Evolutionary conservation across 2,329 filamentous ascomycete genomes (phyloP).

Genomic region (Neonectria neomacrospora): DNA sequence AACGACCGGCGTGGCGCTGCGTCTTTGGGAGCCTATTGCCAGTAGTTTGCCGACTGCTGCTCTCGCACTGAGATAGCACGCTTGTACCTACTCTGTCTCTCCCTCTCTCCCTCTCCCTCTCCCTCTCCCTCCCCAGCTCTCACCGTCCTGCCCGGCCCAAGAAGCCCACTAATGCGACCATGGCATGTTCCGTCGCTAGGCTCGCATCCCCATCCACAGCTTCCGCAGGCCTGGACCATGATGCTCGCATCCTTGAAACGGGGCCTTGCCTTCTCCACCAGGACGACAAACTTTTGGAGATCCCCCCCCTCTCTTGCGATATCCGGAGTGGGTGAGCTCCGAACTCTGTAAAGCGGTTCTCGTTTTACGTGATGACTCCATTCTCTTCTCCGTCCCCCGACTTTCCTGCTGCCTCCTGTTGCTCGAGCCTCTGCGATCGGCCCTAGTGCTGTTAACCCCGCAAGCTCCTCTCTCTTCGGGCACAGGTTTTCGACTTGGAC

Average conservation of each 20-base stretch:
- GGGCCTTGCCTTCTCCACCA: neutral
- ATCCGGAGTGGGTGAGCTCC: conserved; percentile 1
- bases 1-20: conserved; percentile 17
- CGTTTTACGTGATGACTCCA: conserved; percentile 19
- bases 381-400: neutral
- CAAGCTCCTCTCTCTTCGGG: neutral
- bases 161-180: conserved; percentile 13
- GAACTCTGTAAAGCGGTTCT: conserved; percentile 26
- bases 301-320: conserved; percentile 1
- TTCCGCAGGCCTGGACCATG: conserved; percentile 30
- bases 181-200: conserved; percentile 30
- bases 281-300: neutral
- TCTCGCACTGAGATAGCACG: no score
- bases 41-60: neutral
- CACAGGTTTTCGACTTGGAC: neutral
- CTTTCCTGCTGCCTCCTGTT: neutral
- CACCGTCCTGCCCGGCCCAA: conserved; percentile 17
- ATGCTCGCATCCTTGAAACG: conserved; percentile 22
- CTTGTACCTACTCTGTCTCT: no score
- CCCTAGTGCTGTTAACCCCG: conserved; percentile 14
- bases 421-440: conserved; percentile 11
- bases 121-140: no score
- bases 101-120: no score
- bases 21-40: neutral
- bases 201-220: conserved; percentile 2